A percentile compares a stretch with the other conserved stretches of the same genome.
These are phyloP conservation scores for Microsporum canis DNA, from an alignment of 2,329 filamentous ascomycete genomes.

Conservation along the genomic window DNA sequence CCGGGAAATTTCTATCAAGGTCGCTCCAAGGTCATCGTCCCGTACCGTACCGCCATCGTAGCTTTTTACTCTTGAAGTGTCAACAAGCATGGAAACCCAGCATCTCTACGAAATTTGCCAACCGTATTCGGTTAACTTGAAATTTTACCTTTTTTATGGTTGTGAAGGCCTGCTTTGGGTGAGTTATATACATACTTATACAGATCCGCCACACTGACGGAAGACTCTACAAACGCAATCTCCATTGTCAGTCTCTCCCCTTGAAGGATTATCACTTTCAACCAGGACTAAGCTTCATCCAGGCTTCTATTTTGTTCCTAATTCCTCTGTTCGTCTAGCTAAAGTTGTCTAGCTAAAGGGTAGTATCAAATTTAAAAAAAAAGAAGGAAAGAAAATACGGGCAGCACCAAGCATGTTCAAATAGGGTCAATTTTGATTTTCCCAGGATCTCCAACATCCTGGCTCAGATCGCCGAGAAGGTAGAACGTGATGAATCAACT, in stretches of 20 bases:
- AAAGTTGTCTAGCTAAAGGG: neutral
- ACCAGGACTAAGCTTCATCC: neutral
- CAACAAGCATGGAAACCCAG: neutral
- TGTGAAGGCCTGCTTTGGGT: neutral
- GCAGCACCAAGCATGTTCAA: neutral
- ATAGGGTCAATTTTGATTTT: conserved; percentile 5
- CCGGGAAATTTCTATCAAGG: neutral
- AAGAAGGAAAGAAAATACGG: neutral
- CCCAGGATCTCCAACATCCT: conserved; percentile 3
- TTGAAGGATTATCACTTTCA: neutral
- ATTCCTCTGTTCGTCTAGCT: neutral
- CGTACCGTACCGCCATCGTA: neutral
- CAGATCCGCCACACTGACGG: neutral
- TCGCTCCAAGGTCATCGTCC: neutral
- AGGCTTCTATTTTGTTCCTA: neutral
- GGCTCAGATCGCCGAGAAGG: conserved; percentile 2
- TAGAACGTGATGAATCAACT: conserved; percentile 4
- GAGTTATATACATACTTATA: neutral
- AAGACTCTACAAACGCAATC: neutral
- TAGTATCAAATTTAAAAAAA: neutral
- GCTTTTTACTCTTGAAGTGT: neutral
- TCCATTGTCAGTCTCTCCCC: neutral
- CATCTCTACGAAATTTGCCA: neutral
- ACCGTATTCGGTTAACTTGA: neutral
- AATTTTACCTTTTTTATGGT: neutral